A percentile compares a stretch with the other conserved stretches of the same genome.
Conservation (phyloP, 345 rosid genomes). For the Populus nigra region DNA sequence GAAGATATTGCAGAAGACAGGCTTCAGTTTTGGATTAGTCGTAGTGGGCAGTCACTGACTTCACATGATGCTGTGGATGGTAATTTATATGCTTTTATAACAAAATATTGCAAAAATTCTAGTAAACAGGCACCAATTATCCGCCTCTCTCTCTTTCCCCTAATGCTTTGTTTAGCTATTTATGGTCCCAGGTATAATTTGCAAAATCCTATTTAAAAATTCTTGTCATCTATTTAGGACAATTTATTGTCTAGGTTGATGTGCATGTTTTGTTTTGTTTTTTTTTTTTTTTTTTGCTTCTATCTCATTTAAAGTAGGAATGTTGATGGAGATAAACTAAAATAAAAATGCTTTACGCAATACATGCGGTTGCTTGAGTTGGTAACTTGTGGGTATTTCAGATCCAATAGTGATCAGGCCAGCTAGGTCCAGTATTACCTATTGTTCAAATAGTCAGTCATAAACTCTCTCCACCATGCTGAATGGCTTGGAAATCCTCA, state of each 20-base stretch:
- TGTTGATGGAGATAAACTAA: neutral
- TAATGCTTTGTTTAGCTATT: neutral
- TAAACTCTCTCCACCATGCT: neutral
- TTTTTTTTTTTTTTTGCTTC: too few species aligned
- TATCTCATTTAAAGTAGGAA: neutral
- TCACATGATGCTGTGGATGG: conserved; percentile 83
- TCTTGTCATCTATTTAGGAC: neutral
- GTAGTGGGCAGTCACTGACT: conserved; percentile 53
- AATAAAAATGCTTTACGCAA: neutral
- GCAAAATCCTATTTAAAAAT: neutral
- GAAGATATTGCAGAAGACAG: conserved; percentile 75
- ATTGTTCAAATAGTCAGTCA: neutral
- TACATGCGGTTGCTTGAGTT: neutral
- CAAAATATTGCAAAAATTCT: neutral
- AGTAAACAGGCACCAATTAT: neutral
- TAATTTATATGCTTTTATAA: conserved; percentile 21
- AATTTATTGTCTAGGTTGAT: neutral
- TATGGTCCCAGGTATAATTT: neutral
- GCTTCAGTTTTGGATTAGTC: conserved; percentile 66
- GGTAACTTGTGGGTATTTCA: neutral
- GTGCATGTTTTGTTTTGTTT: neutral
- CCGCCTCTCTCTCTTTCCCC: neutral
- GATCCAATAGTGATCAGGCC: neutral
- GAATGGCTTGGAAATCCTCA: neutral
- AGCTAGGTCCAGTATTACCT: neutral